Percentiles rank a stretch among this genome's conserved stretches.
Conservation (phyloP, 306 rosid species). For the Albizia julibrissin region DNA sequence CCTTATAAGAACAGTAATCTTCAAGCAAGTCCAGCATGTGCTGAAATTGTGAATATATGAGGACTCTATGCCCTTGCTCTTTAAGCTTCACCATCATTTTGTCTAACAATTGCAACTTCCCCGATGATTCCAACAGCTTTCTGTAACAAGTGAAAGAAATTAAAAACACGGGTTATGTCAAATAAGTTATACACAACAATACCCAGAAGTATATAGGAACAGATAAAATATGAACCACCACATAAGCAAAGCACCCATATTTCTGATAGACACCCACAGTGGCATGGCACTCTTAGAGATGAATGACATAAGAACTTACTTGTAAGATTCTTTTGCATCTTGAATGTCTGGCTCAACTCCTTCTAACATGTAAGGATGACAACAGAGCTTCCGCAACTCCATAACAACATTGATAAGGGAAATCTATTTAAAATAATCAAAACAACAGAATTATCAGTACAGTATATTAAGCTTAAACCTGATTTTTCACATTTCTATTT, state of each 20-base stretch:
- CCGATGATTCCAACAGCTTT: conserved; percentile 76
- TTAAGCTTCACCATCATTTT: conserved; percentile 97
- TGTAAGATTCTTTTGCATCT: conserved; percentile 75
- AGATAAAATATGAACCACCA: conserved; percentile 25
- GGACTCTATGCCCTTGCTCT: conserved; percentile 98
- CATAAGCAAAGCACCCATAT: conserved; percentile 22
- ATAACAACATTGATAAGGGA: conserved; percentile 97
- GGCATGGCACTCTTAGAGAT: conserved; percentile 18
- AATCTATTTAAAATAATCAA: conserved; percentile 61
- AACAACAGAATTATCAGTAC: conserved; percentile 22
- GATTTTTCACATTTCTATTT: conserved; percentile 13
- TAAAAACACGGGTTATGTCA: conserved; percentile 10
- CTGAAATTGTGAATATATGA: conserved; percentile 94
- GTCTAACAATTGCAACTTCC: conserved; percentile 93
- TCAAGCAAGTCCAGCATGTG: conserved; percentile 98
- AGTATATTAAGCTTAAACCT: background rate
- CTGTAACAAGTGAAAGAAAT: conserved; percentile 43
- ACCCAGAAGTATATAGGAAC: conserved; percentile 7
- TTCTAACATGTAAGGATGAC: conserved; percentile 96
- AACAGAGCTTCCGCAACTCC: conserved; percentile 98
- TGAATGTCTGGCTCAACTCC: conserved; percentile 96
- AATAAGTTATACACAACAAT: conserved; percentile 4
- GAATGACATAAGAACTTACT: conserved; percentile 48
- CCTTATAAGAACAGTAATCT: conserved; percentile 94
- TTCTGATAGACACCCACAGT: conserved; percentile 5